Conservation (phyloP, 306 rosid genomes). For the Vigna nakashimae region DNA sequence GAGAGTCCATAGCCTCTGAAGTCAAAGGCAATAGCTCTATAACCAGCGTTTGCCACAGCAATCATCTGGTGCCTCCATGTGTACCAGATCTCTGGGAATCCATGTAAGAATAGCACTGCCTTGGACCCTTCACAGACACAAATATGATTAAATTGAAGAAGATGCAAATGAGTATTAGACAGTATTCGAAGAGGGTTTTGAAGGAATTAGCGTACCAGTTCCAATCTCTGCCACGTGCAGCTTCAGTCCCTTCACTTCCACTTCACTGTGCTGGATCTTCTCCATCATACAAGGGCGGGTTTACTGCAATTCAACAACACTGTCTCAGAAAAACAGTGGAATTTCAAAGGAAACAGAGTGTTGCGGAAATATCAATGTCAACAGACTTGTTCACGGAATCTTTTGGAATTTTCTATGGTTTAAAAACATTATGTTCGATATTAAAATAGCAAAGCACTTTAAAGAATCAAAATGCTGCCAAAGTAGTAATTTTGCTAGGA, state of each 20-base stretch:
- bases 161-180: neutral
- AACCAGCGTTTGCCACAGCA: constrained; percentile 67
- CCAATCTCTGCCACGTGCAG: constrained; percentile 77
- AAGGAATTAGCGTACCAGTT: constrained; percentile 35
- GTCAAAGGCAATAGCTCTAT: constrained; percentile 71
- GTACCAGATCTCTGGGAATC: constrained; percentile 87
- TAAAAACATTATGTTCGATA: too few relatives aligned
- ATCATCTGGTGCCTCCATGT: constrained; percentile 83
- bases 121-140: constrained; percentile 53
- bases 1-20: constrained; percentile 85
- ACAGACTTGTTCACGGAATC: neutral
- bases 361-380: neutral
- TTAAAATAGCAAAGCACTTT: too few relatives aligned
- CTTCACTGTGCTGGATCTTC: constrained; percentile 62
- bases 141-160: neutral
- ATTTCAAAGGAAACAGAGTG: neutral
- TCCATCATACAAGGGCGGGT: constrained; percentile 49
- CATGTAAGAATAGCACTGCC: constrained; percentile 77
- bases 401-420: too few relatives aligned
- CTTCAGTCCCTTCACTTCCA: constrained; percentile 70
- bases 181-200: neutral
- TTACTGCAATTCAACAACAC: neutral
- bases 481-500: neutral
- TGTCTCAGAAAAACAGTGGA: neutral
- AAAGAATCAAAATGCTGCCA: neutral